phyloP scores from a whole-genome alignment of 345 rosid species.

The Rubroshorea leprosula region DNA sequence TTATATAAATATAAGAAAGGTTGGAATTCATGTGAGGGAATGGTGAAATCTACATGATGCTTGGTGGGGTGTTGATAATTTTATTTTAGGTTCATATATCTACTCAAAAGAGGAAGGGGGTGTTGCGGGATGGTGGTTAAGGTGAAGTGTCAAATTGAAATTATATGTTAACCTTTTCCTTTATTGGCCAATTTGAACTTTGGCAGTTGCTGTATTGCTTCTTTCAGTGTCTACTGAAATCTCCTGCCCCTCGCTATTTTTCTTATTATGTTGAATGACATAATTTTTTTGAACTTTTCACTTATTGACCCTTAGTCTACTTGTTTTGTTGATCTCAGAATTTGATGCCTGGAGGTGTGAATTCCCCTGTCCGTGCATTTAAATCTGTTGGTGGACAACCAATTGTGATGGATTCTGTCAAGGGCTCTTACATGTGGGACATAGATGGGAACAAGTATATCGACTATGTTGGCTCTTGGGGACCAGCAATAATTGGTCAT shows the following conservation, averaged over 20 bases:
- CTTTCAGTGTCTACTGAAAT: neutral
- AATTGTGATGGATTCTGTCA: constrained; percentile 73
- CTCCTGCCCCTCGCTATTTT: neutral
- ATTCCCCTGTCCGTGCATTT: constrained; percentile 95
- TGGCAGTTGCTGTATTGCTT: neutral
- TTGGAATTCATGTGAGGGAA: too few relatives aligned
- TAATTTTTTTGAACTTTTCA: constrained; percentile 3
- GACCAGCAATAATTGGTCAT: constrained; percentile 95
- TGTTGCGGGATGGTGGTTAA: too few relatives aligned
- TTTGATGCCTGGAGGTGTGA: constrained; percentile 95
- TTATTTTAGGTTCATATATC: too few relatives aligned
- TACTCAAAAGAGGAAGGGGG: too few relatives aligned
- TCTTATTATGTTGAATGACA: neutral
- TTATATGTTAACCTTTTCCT: neutral
- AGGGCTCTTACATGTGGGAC: constrained; percentile 94
- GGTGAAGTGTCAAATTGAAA: neutral
- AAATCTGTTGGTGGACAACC: constrained; percentile 98
- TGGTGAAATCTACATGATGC: too few relatives aligned
- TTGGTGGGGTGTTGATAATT: too few relatives aligned
- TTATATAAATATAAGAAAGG: too few relatives aligned
- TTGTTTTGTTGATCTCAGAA: constrained; percentile 36
- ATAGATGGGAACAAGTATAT: constrained; percentile 93
- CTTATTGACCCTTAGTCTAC: neutral
- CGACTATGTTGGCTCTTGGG: constrained; percentile 98
- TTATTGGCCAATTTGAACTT: neutral